Base-by-base conservation (phyloP, 345 rosid species). In the Durio zibethinus region DNA sequence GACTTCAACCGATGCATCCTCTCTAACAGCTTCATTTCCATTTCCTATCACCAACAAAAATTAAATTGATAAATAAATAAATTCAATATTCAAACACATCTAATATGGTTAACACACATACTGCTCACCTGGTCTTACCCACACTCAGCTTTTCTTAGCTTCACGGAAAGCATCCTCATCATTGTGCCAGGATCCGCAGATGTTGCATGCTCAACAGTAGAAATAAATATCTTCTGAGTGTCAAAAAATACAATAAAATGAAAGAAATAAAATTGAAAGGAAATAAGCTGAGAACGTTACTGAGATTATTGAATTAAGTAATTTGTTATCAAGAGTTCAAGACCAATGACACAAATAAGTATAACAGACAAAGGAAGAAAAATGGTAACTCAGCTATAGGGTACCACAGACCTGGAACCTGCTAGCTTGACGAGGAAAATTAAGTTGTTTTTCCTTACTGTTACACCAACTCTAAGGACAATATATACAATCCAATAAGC, bases 11-110 rank as follows among this genome's bases (percentile, higher is more conserved):
- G 83, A 43, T 91, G 88, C 47, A 90, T 79, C 84, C 75, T 89
- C 80, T 95, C 99, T 81, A 93, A 81, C 65, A 95, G 85, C 86
- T 85, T 90, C 83, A 83, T 88, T 82, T 95, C 99, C 97, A 88
- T 91, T 81, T 95, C 99, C 99, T 95, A 82, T 78, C 56, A 27
- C 73, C 72, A 69, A 80, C 78, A 84, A 64, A 80, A 56, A 85
- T 63, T 75, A 56, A 80, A 69, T 79, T 65, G 10, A 80, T 45
- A 33, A 77, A 56, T 53, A 35, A 63, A 43, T 57, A 63, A 77
- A 72, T 76, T 82, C 70, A 78, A 52, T 69, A 63, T 56, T 57
- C 71, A 80, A 69, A 77, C 61, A 60, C 27, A 25, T 66, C 11
- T 27, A 7, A 50, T 73, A 42, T 18, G 53, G 68, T 43, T 73